A percentile compares a stretch with the other conserved stretches of the same genome.
Conservation (phyloP, 176 grass and related monocot species). For the Echinochloa phyllopogon region DNA sequence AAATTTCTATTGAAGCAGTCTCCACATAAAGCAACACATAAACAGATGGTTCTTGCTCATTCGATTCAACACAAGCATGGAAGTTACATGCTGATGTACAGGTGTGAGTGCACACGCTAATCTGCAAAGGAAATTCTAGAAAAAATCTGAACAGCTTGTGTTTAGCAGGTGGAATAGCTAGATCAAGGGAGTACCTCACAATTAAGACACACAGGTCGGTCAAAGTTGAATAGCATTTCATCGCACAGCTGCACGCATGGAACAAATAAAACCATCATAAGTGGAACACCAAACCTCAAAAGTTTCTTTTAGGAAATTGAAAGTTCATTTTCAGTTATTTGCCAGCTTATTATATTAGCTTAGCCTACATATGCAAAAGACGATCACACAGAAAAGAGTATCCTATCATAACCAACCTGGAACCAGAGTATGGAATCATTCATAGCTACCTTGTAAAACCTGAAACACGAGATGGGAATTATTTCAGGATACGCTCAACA, state of each 20-base stretch:
- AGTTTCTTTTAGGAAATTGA: neutral
- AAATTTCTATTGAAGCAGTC: constrained; percentile 14
- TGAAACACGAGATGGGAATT: constrained; percentile 47
- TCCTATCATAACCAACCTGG: constrained; percentile 73
- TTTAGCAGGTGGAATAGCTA: constrained; percentile 5
- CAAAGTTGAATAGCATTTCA: constrained; percentile 94
- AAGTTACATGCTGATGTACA: neutral
- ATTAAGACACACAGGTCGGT: constrained; percentile 70
- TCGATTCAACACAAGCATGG: neutral
- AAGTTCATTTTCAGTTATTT: neutral
- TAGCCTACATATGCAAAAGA: neutral
- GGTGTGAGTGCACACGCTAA: neutral
- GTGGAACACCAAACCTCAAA: neutral
- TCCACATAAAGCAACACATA: constrained; percentile 16
- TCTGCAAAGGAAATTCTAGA: neutral
- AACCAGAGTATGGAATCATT: constrained; percentile 90
- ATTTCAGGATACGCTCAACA: neutral
- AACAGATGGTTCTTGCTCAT: neutral
- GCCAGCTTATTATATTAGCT: neutral
- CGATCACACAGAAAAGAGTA: constrained; percentile 36
- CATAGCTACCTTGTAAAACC: constrained; percentile 82
- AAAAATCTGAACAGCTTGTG: neutral
- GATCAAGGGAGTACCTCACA: constrained; percentile 72
- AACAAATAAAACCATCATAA: constrained; percentile 33
- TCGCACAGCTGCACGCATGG: constrained; percentile 64